A percentile compares a stretch with the other conserved stretches of the same genome.
Evolutionary conservation across 352 stramenopile genomes (phyloP).

Genomic region (Pythium rhizo-oryzae): DNA sequence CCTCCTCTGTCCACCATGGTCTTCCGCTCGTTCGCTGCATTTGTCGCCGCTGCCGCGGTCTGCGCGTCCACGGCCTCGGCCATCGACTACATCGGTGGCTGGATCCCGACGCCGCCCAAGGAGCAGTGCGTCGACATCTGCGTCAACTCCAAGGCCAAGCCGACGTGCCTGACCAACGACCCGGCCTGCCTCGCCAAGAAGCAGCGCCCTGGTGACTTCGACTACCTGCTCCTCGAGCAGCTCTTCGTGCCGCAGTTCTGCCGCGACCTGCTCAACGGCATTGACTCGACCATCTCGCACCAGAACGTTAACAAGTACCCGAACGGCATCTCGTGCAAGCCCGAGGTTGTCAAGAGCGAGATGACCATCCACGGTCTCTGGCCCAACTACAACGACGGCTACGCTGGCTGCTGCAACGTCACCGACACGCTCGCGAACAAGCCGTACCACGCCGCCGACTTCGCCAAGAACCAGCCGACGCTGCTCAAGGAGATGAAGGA

Average conservation of each 20-base stretch:
- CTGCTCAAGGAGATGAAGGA: slow-evolving; percentile 58
- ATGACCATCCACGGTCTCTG: slow-evolving; percentile 80
- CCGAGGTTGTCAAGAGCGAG: slow-evolving; percentile 46
- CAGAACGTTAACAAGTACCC: slow-evolving; percentile 72
- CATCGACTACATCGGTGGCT: slow-evolving; percentile 70
- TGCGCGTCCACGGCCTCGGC: slow-evolving; percentile 56
- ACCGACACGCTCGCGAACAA: slow-evolving; percentile 58
- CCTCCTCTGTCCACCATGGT: slow-evolving; percentile 16
- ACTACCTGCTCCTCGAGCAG: slow-evolving; percentile 82
- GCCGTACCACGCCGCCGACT: slow-evolving; percentile 52
- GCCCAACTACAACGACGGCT: slow-evolving; percentile 81
- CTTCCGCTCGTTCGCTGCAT: slow-evolving; percentile 19
- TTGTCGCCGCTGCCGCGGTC: not conserved
- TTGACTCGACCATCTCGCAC: slow-evolving; percentile 80
- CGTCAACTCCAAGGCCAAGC: slow-evolving; percentile 53
- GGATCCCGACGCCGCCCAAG: slow-evolving; percentile 44
- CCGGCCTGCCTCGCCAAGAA: slow-evolving; percentile 62
- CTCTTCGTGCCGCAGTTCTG: slow-evolving; percentile 83
- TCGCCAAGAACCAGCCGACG: slow-evolving; percentile 44
- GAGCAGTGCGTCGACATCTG: slow-evolving; percentile 79
- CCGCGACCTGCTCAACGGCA: slow-evolving; percentile 66
- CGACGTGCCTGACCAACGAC: slow-evolving; percentile 59
- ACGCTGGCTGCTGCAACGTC: slow-evolving; percentile 74
- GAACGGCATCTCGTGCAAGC: slow-evolving; percentile 50
- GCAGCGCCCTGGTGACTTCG: slow-evolving; percentile 66